Evolutionary conservation across 2,329 filamentous ascomycete genomes (phyloP).

Genomic region (Cyphellophora attinorum): DNA sequence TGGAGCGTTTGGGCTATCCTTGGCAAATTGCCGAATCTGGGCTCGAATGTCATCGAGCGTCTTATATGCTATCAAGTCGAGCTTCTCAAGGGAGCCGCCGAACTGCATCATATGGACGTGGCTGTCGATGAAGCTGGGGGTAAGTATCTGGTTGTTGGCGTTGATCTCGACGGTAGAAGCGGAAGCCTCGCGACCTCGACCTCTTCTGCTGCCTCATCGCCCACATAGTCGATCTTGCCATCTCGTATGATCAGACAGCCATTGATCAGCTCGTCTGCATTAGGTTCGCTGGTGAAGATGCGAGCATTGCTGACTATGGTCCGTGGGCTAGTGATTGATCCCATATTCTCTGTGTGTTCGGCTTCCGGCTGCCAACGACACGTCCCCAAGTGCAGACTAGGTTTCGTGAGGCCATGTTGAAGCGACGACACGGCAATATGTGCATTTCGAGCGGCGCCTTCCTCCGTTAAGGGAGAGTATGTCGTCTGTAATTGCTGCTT

Average conservation of each 20-base stretch:
- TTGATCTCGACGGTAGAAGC: constrained; percentile 17
- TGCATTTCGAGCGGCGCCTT: too few relatives aligned
- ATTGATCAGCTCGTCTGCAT: constrained; percentile 3
- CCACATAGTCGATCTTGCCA: constrained; percentile 32
- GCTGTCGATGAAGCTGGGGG: constrained; percentile 39
- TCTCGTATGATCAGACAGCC: constrained; percentile 28
- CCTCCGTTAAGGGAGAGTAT: too few relatives aligned
- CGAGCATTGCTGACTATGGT: constrained; percentile 5
- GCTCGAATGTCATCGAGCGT: constrained; percentile 32
- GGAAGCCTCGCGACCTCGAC: too few relatives aligned
- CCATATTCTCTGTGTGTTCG: too few relatives aligned
- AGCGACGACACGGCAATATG: too few relatives aligned
- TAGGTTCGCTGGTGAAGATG: constrained; percentile 1
- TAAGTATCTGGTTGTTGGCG: constrained; percentile 21
- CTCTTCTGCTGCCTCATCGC: too few relatives aligned
- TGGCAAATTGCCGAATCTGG: constrained; percentile 29
- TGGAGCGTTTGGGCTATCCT: constrained; percentile 26
- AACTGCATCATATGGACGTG: constrained; percentile 40
- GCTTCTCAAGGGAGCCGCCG: constrained; percentile 35
- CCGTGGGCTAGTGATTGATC: neutral
- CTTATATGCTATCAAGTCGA: constrained; percentile 31
- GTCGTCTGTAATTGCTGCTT: too few relatives aligned
- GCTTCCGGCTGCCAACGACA: constrained; percentile 4
- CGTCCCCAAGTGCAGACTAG: neutral
- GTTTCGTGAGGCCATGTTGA: too few relatives aligned